Evolutionary conservation across 2,329 filamentous ascomycete genomes (phyloP).

Genomic region (Tolypocladium ophioglossoides): DNA sequence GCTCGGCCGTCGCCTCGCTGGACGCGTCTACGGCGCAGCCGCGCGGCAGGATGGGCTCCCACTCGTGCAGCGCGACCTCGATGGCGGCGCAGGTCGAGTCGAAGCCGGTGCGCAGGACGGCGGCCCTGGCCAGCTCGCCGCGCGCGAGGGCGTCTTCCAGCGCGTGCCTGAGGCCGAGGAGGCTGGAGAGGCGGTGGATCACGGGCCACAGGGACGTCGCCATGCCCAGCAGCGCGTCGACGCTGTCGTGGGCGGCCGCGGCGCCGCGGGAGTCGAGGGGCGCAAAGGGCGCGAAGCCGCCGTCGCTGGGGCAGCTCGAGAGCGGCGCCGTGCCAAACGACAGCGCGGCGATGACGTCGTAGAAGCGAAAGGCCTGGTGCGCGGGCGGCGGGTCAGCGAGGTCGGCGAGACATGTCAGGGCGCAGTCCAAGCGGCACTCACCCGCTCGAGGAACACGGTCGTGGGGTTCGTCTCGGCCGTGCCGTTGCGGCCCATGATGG

Average conservation of each 20-base stretch:
- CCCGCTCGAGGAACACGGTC: constrained; percentile 47
- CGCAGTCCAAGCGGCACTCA: constrained; percentile 18
- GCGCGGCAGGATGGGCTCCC: constrained; percentile 41
- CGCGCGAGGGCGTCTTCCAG: constrained; percentile 33
- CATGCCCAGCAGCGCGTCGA: constrained; percentile 51
- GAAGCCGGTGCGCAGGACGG: constrained; percentile 38
- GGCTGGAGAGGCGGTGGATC: constrained; percentile 48
- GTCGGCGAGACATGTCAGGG: neutral
- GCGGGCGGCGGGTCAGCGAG: too few species aligned
- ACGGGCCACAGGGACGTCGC: constrained; percentile 53
- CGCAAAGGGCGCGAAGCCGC: constrained; percentile 35
- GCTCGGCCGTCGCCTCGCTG: constrained; percentile 17
- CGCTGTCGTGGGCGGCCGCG: constrained; percentile 38
- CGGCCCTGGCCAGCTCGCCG: constrained; percentile 31
- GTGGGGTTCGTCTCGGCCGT: constrained; percentile 36
- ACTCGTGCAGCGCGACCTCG: constrained; percentile 42
- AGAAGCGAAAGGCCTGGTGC: constrained; percentile 49
- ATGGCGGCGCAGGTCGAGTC: constrained; percentile 42
- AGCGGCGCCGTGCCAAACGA: constrained; percentile 49
- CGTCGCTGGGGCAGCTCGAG: constrained; percentile 36
- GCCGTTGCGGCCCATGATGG: constrained; percentile 41
- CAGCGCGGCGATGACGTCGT: constrained; percentile 53
- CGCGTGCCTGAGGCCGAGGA: constrained; percentile 41
- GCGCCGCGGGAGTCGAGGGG: constrained; percentile 31
- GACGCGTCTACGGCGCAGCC: constrained; percentile 9